phyloP scores from a whole-genome alignment of 1,284 basidiomycete species.

The Leccinum angustisporum region DNA sequence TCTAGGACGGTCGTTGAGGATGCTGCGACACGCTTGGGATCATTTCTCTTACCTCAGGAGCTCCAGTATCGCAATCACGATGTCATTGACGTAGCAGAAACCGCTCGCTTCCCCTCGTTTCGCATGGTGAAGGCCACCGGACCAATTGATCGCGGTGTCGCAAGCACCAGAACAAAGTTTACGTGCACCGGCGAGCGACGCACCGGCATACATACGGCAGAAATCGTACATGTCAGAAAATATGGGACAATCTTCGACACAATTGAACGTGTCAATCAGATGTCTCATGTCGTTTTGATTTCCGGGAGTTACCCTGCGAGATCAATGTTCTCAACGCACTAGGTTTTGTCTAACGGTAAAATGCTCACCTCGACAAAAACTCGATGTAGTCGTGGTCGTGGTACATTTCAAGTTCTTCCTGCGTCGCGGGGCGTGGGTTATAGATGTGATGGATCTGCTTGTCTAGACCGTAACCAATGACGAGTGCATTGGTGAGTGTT shows the following conservation, averaged over 20 bases:
- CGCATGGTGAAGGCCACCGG: slow-evolving; percentile 93
- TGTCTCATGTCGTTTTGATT: slow-evolving; percentile 74
- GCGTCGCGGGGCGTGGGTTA: slow-evolving; percentile 85
- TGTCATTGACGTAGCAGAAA: slow-evolving; percentile 96
- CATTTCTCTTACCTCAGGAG: slow-evolving; percentile 66
- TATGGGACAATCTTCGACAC: slow-evolving; percentile 92
- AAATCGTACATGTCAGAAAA: slow-evolving; percentile 93
- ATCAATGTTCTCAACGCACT: background rate
- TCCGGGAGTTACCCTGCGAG: slow-evolving; percentile 73
- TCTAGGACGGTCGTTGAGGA: slow-evolving; percentile 40
- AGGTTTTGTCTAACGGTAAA: background rate
- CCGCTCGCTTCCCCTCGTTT: slow-evolving; percentile 96
- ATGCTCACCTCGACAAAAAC: slow-evolving; percentile 79
- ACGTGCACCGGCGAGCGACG: slow-evolving; percentile 85
- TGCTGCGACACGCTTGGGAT: background rate
- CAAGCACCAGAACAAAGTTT: slow-evolving; percentile 85
- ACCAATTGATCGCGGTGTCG: slow-evolving; percentile 98
- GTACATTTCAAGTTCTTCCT: slow-evolving; percentile 87
- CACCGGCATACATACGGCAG: slow-evolving; percentile 89
- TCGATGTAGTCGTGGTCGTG: slow-evolving; percentile 96
- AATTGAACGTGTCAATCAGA: slow-evolving; percentile 82
- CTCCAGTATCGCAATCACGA: slow-evolving; percentile 92
- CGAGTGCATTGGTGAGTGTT: slow-evolving; percentile 92
- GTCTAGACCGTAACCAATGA: slow-evolving; percentile 95
- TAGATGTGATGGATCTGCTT: slow-evolving; percentile 93